Base-by-base conservation (phyloP, 208 protist species). In the Angomonas ambiguus region DNA sequence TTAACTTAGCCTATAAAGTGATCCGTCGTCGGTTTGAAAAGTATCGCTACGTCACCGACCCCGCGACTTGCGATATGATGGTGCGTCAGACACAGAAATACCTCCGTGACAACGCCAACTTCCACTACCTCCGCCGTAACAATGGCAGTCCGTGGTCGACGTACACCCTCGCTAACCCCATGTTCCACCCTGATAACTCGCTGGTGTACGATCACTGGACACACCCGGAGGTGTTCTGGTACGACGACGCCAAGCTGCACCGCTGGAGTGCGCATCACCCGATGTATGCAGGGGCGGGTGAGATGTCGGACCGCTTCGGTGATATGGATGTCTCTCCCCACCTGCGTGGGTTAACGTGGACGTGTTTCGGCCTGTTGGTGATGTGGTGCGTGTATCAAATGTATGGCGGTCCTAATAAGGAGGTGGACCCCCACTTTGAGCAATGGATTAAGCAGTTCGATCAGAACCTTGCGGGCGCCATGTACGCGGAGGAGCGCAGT, bases 121-220 rank as follows among this genome's bases (percentile, higher is more conserved):
- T 80, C 61, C 76, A 92, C 67, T 95, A 79, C 62, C 34, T 95
- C 67, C 83, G 90, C n/a, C 80, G 82, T 56, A 93, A 95, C 76
- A 91, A 91, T 64, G 31, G 69, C 65, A 92, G 84, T 16, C 90
- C 90, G 35, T 89, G 82, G 86, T 86, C 77, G 59, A 92, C 83
- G 33, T 87, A 82, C 68, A 93, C 86, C 0, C 77, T 95, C 0
- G 82, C 87, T 0, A 93, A 95, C 72, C 87, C 86, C 1, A 87
- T 95, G 78, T 93, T 93, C 65, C 90, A 95, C 65, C 90, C 90
- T 0, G 90, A 95, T 68, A 85, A 86, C 69, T 87, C 83, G 27
- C 87, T 84, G 60, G 90, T 95, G 55, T 95, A 95, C 71, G 90
- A 95, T 61, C 90, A 95, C 79, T 95, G 90, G 87, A 95, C 90